Evolutionary conservation across 495 filamentous ascomycete species (phyloP).

Genomic region (Penicillium egyptiacum): DNA sequence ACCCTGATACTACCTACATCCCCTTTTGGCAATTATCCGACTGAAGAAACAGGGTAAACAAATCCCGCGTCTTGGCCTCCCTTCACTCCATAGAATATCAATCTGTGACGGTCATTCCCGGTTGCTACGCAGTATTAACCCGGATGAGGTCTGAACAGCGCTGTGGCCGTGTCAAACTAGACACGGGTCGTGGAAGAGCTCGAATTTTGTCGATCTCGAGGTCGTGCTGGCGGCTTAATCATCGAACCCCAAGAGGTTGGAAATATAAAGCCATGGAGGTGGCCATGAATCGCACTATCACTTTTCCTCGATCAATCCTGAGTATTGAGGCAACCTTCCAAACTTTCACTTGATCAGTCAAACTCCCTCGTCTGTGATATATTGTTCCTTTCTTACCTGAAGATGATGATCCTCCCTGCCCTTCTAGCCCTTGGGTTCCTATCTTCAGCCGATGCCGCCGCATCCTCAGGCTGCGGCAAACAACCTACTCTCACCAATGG

Average conservation of each 20-base stretch:
- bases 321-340: neutral
- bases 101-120: neutral
- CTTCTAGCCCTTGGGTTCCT: constrained; percentile 12
- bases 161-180: neutral
- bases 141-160: neutral
- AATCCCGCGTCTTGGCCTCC: neutral
- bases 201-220: neutral
- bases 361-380: neutral
- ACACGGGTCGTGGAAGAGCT: constrained; percentile 2
- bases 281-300: neutral
- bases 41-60: neutral
- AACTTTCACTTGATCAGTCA: neutral
- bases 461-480: constrained; percentile 44
- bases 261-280: neutral
- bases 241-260: neutral
- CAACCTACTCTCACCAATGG: constrained; percentile 32
- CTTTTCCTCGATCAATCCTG: neutral
- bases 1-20: constrained; percentile 3
- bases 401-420: constrained; percentile 15
- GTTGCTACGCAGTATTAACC: neutral
- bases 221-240: neutral
- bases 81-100: neutral
- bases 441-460: constrained; percentile 10
- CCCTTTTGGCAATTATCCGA: neutral
- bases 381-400: neutral